Evolutionary conservation across 179 eudicot species (phyloP).

Genomic region (Spinacia oleracea): DNA sequence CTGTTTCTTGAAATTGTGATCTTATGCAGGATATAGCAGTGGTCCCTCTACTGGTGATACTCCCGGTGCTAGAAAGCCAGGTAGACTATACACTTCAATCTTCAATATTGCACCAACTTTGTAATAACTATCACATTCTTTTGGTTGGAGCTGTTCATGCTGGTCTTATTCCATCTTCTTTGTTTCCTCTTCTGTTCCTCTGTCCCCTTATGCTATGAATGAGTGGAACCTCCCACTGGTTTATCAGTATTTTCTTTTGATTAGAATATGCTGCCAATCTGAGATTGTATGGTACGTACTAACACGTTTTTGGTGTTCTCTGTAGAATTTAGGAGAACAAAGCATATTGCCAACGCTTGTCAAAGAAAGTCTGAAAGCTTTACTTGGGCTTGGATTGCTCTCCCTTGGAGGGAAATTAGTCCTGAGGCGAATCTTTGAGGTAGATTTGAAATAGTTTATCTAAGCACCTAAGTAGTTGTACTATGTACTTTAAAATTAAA

Average conservation of each 20-base stretch:
- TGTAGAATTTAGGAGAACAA: slow-evolving; percentile 74
- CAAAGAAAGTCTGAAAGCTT: slow-evolving; percentile 84
- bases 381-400: slow-evolving; percentile 84
- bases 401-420: slow-evolving; percentile 85
- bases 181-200: background rate
- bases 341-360: slow-evolving; percentile 89
- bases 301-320: slow-evolving; percentile 23
- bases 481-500: slow-evolving; percentile 22
- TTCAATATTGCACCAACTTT: background rate
- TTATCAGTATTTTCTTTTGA: background rate
- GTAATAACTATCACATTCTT: background rate
- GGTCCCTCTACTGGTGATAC: slow-evolving; percentile 96
- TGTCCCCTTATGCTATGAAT: background rate
- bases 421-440: slow-evolving; percentile 91
- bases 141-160: background rate
- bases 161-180: background rate
- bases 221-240: background rate
- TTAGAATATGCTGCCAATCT: background rate
- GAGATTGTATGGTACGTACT: background rate
- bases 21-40: slow-evolving; percentile 96
- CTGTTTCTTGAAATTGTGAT: slow-evolving; percentile 7
- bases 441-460: slow-evolving; percentile 30
- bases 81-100: slow-evolving; percentile 33
- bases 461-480: slow-evolving; percentile 1
- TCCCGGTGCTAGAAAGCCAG: slow-evolving; percentile 98